phyloP scores from a whole-genome alignment of 306 rosid species.

The Glycine tomentella region DNA sequence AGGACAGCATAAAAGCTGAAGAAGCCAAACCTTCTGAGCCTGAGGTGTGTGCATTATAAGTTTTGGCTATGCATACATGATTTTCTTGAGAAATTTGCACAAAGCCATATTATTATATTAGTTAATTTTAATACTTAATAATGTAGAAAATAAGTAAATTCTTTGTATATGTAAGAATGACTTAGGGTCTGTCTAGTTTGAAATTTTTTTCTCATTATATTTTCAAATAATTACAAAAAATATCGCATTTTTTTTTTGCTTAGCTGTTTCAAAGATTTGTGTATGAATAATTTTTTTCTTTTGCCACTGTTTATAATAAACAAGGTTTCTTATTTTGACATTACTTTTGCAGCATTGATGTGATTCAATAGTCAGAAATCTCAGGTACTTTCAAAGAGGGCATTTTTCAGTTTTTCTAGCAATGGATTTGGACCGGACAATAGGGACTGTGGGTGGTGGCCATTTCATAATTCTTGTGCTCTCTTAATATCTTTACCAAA shows the following conservation, averaged over 20 bases:
- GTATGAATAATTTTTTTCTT: not conserved
- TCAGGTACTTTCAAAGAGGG: constrained; percentile 48
- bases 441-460: constrained; percentile 22
- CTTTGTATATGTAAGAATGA: not conserved
- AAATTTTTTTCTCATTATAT: not conserved
- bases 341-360: constrained; percentile 61
- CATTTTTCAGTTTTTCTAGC: constrained; percentile 56
- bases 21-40: constrained; percentile 79
- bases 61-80: constrained; percentile 23
- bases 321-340: constrained; percentile 4
- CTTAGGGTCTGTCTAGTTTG: not conserved
- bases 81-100: no score
- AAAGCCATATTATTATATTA: not conserved
- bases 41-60: constrained; percentile 52
- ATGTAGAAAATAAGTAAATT: not conserved
- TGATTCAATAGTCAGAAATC: constrained; percentile 46
- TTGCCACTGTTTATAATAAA: constrained; percentile 2
- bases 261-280: not conserved
- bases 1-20: constrained; percentile 74
- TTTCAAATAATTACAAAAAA: constrained; percentile 11
- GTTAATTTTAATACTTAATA: not conserved
- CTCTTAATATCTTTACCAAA: constrained; percentile 50
- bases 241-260: not conserved
- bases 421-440: constrained; percentile 48
- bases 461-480: constrained; percentile 48